Evolutionary conservation across 2,329 filamentous ascomycete genomes (phyloP).

Genomic region (Sarocladiaceae sp.): DNA sequence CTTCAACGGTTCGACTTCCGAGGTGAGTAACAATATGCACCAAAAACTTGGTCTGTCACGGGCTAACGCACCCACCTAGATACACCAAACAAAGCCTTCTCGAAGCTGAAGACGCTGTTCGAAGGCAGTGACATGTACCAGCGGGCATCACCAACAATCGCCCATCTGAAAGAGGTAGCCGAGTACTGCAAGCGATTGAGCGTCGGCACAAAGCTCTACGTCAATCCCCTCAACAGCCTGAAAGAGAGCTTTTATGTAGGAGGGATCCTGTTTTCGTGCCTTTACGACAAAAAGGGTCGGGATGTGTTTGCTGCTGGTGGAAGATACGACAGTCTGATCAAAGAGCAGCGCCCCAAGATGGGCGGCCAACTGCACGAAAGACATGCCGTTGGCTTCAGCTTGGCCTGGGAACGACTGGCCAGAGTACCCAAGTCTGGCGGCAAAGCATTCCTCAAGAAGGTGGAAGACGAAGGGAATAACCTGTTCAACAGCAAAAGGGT

Average conservation of each 20-base stretch:
- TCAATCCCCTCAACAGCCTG: conserved; percentile 79
- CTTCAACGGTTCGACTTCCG: conserved; percentile 87
- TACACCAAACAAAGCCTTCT: conserved; percentile 49
- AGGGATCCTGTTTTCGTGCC: conserved; percentile 82
- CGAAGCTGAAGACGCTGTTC: conserved; percentile 52
- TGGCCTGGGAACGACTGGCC: conserved; percentile 79
- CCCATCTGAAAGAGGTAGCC: conserved; percentile 72
- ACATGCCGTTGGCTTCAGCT: conserved; percentile 86
- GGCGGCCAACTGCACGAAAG: conserved; percentile 56
- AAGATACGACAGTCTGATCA: conserved; percentile 84
- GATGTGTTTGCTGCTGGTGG: conserved; percentile 92
- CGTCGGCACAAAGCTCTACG: conserved; percentile 70
- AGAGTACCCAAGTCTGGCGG: conserved; percentile 52
- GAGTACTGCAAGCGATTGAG: conserved; percentile 70
- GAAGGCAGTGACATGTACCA: conserved; percentile 63
- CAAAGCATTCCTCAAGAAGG: conserved; percentile 62
- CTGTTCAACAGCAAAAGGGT: conserved; percentile 59
- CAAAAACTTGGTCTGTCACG: not conserved
- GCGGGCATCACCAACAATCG: conserved; percentile 67
- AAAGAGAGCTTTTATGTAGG: conserved; percentile 87
- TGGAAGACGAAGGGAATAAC: conserved; percentile 54
- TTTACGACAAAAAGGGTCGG: conserved; percentile 76
- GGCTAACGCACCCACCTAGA: conserved; percentile 32
- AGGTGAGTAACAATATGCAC: conserved; percentile 38
- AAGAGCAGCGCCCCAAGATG: conserved; percentile 69